Base-by-base conservation (phyloP, 495 filamentous ascomycete species). In the Cairneyella variabilis region DNA sequence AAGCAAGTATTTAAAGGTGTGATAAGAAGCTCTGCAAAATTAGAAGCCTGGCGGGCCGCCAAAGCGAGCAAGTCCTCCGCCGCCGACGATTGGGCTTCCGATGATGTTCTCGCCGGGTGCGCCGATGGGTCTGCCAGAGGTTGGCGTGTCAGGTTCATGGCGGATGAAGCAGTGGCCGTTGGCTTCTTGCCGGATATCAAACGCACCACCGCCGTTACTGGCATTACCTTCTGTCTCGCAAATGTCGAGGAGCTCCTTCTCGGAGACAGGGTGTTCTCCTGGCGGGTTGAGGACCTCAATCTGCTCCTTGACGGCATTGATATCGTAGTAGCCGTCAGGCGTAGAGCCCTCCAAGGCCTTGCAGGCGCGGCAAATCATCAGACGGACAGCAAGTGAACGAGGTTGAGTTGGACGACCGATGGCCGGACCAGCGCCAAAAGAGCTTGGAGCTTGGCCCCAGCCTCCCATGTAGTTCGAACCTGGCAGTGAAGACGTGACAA, bases 161-260 rank as follows among this genome's bases (percentile, higher is more conserved):
- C 79, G 82, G 58, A 95, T 85, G 36, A 78, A 71, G 27, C 69
- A 71, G 23, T 71, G 70, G 8, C 62, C 71, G 21, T 69, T 63
- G 0, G 67, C 76, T 37, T 80, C 75, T 36, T 77, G 76, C 43
- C 74, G 74, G 51, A 86, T 73, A 21, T 76, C 78, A 65, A 97
- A 95, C 37, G 76, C 84, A 17, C 93, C 93, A 47, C 93, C 93
- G 47, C 93, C 93, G 58, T 97, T 97, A 43, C 86, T 79, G 0
- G 73, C 63, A 60, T 88, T 95, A 52, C 93, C 93, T 64, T 93
- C 86, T 1, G 91, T 95, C 56, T 97, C 91, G 67, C 88, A 92
- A 51, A 95, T 89, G 42, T 89, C 86, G n/a, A 90, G 75, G 66
- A 98, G 75, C 57, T 96, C 91, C 25, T 80, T 71, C 46, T 87